A percentile compares a stretch with the other conserved stretches of the same genome.
Conservation (phyloP, 2,329 filamentous ascomycete species). For the Colletotrichum sp. region DNA sequence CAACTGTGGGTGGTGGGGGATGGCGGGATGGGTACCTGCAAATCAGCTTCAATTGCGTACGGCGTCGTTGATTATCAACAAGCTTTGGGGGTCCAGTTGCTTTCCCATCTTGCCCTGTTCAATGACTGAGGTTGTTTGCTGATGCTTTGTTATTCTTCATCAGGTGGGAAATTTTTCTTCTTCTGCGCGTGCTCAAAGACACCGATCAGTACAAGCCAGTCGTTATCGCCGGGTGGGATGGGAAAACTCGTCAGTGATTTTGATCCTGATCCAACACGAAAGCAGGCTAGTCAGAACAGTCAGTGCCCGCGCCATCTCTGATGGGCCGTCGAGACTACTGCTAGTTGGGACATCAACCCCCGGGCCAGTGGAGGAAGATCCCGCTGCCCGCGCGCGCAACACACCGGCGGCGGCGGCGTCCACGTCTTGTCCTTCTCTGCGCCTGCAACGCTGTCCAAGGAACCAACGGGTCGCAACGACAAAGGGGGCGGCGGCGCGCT, state of each 20-base stretch:
- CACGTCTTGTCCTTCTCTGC: neutral
- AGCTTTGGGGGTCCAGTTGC: neutral
- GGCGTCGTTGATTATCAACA: neutral
- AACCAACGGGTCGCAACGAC: neutral
- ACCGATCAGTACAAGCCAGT: neutral
- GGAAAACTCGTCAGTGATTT: neutral
- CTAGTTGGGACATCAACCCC: neutral
- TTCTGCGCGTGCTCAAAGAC: neutral
- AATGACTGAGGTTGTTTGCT: neutral
- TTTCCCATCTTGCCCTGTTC: neutral
- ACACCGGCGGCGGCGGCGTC: neutral
- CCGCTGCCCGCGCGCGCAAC: constrained; percentile 1
- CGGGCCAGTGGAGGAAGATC: constrained; percentile 3
- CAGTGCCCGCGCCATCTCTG: neutral
- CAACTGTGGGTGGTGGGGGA: neutral
- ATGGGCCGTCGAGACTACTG: neutral
- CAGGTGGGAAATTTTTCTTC: neutral
- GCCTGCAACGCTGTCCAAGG: constrained; percentile 2
- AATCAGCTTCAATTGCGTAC: neutral
- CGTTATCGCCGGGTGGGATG: constrained; percentile 9
- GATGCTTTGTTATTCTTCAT: neutral
- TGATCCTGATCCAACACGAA: neutral
- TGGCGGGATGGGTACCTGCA: neutral
- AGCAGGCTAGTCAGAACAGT: constrained; percentile 1
- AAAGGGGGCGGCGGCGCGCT: neutral